Percentiles rank a stretch among this genome's conserved stretches.
Evolutionary conservation across 2,329 filamentous ascomycete species (phyloP).

Genomic region (Pseudocercospora cruenta): DNA sequence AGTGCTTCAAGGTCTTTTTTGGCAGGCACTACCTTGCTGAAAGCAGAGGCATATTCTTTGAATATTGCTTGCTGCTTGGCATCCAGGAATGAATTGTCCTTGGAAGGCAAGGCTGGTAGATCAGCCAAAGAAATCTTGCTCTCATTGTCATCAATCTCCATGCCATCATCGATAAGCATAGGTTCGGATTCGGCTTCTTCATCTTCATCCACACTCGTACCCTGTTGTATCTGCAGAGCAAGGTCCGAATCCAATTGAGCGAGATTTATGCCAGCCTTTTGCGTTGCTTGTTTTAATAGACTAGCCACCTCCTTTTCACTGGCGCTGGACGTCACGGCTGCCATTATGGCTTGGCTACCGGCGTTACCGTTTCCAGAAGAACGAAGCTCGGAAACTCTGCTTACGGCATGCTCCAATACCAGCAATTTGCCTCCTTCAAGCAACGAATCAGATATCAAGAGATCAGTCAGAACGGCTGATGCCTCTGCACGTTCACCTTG

Average conservation of each 20-base stretch:
- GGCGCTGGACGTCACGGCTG: neutral
- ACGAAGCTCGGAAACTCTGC: conserved; percentile 3
- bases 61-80: conserved; percentile 16
- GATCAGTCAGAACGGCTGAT: conserved; percentile 10
- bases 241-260: conserved; percentile 21
- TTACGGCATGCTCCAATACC: conserved; percentile 20
- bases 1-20: conserved; percentile 19
- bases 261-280: conserved; percentile 13
- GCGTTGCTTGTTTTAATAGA: conserved; percentile 15
- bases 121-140: conserved; percentile 12
- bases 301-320: conserved; percentile 13
- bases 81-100: conserved; percentile 26
- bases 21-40: conserved; percentile 22
- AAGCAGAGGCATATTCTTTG: conserved; percentile 19
- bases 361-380: conserved; percentile 1
- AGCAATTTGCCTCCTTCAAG: conserved; percentile 13
- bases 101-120: conserved; percentile 21
- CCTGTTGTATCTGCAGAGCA: conserved; percentile 20
- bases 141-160: neutral
- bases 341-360: conserved; percentile 15
- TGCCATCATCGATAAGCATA: conserved; percentile 15
- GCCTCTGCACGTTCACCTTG: conserved; percentile 9
- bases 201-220: neutral
- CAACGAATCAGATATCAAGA: conserved; percentile 10
- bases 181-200: conserved; percentile 14